A percentile compares a stretch with the other conserved stretches of the same genome.
Conservation (phyloP, 108 stramenopile species). For the Schizochytrium sp. region DNA sequence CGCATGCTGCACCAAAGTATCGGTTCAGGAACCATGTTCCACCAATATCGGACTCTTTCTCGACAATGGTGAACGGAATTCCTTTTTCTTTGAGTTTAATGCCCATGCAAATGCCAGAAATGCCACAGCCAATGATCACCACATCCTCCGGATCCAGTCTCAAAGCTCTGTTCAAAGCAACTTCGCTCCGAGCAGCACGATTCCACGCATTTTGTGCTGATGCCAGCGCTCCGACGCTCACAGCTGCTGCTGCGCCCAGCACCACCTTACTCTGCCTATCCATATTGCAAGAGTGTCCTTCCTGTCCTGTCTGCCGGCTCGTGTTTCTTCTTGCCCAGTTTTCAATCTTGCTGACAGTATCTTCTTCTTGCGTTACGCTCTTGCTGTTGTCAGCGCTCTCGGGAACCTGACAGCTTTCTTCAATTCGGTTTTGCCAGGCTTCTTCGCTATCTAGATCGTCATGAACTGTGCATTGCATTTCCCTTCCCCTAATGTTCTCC, state of each 20-base stretch:
- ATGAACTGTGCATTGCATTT: too few species aligned
- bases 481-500: too few species aligned
- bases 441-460: too few species aligned
- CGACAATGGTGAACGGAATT: constrained; percentile 42
- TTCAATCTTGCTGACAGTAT: background rate
- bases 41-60: constrained; percentile 38
- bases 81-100: constrained; percentile 46
- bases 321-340: constrained; percentile 14
- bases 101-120: constrained; percentile 61
- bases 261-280: background rate
- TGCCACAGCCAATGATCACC: constrained; percentile 57
- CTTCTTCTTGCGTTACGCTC: background rate
- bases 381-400: background rate
- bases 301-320: too few species aligned
- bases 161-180: background rate
- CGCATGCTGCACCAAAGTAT: constrained; percentile 36
- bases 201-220: constrained; percentile 42
- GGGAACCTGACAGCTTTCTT: too few species aligned
- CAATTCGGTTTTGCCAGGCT: too few species aligned
- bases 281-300: too few species aligned
- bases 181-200: background rate
- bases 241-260: constrained; percentile 17
- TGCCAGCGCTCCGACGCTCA: constrained; percentile 26
- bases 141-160: constrained; percentile 19
- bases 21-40: constrained; percentile 56